These are phyloP conservation scores for Xylaria intraflava DNA, from an alignment of 495 filamentous ascomycete species.

Conservation along the genomic window DNA sequence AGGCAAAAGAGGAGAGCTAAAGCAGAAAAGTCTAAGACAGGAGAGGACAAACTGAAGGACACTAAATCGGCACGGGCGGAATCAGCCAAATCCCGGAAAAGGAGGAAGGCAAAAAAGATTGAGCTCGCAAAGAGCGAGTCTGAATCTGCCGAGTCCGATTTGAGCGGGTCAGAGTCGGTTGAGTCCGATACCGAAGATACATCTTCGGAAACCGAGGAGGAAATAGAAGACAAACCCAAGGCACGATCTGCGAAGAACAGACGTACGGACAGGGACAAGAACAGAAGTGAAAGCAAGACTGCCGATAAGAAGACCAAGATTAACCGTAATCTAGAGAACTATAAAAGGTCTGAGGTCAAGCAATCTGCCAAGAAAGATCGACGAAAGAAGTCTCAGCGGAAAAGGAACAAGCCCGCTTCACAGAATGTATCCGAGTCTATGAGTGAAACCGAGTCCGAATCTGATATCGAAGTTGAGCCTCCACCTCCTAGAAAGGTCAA, in stretches of 20 bases:
- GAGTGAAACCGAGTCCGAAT: constrained; percentile 10
- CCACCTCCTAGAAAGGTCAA: constrained; percentile 2
- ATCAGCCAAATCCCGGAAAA: constrained; percentile 13
- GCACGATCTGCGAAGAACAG: background rate
- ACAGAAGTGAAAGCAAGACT: constrained; percentile 3
- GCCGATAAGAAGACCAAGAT: background rate
- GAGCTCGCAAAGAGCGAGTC: constrained; percentile 8
- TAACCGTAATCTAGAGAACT: constrained; percentile 10
- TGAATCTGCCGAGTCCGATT: constrained; percentile 1
- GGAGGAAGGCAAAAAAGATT: constrained; percentile 5
- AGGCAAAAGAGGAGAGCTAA: background rate
- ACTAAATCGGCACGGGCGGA: constrained; percentile 6
- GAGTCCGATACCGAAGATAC: constrained; percentile 5
- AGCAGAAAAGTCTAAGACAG: background rate
- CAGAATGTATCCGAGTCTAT: background rate
- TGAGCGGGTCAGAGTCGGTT: constrained; percentile 7
- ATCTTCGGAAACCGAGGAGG: constrained; percentile 8
- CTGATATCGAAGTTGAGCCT: background rate
- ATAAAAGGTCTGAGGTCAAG: constrained; percentile 6
- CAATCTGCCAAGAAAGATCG: constrained; percentile 5
- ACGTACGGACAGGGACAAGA: background rate
- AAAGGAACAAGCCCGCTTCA: constrained; percentile 2
- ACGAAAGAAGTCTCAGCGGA: constrained; percentile 12
- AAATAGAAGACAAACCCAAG: constrained; percentile 4
- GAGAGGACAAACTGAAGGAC: background rate